These are phyloP conservation scores for Aquilaria malaccensis DNA, from an alignment of 345 rosid genomes.

Conservation along the genomic window DNA sequence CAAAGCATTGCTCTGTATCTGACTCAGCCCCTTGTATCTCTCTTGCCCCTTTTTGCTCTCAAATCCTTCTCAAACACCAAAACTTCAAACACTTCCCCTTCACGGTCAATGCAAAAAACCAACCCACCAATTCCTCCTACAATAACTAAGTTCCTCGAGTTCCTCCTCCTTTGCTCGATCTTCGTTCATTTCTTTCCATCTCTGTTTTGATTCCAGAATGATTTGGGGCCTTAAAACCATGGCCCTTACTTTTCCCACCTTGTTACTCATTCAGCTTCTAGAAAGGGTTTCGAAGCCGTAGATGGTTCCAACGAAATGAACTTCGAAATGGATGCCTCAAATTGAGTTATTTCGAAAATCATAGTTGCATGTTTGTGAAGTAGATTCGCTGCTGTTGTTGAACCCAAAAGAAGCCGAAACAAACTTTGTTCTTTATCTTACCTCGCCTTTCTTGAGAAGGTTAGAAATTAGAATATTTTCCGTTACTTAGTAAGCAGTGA, in stretches of 20 bases:
- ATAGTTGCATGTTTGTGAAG: slow-evolving; percentile 39
- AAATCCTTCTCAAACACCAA: slow-evolving; percentile 81
- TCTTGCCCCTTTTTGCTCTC: slow-evolving; percentile 96
- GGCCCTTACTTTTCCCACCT: slow-evolving; percentile 22
- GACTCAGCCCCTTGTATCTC: slow-evolving; percentile 97
- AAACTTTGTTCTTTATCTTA: not conserved
- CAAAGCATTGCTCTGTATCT: slow-evolving; percentile 88
- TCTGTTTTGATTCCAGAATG: not conserved
- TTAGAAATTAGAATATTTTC: too few relatives aligned
- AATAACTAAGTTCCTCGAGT: slow-evolving; percentile 61
- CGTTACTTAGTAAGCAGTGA: too few relatives aligned
- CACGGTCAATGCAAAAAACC: slow-evolving; percentile 81
- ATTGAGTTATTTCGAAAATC: slow-evolving; percentile 41
- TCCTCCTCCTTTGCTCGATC: slow-evolving; percentile 26
- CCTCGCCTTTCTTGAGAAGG: not conserved
- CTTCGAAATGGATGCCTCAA: slow-evolving; percentile 26
- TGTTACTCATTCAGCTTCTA: slow-evolving; percentile 22
- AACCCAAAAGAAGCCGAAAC: not conserved
- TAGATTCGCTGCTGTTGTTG: slow-evolving; percentile 54
- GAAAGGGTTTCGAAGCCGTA: slow-evolving; percentile 18
- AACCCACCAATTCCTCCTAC: slow-evolving; percentile 92
- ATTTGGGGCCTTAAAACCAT: slow-evolving; percentile 23
- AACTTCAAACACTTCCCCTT: slow-evolving; percentile 78
- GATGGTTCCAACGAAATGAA: slow-evolving; percentile 33
- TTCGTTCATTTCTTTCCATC: slow-evolving; percentile 9